Evolutionary conservation across 352 stramenopile genomes (phyloP).

Genomic region (Globisporangium irregulare): DNA sequence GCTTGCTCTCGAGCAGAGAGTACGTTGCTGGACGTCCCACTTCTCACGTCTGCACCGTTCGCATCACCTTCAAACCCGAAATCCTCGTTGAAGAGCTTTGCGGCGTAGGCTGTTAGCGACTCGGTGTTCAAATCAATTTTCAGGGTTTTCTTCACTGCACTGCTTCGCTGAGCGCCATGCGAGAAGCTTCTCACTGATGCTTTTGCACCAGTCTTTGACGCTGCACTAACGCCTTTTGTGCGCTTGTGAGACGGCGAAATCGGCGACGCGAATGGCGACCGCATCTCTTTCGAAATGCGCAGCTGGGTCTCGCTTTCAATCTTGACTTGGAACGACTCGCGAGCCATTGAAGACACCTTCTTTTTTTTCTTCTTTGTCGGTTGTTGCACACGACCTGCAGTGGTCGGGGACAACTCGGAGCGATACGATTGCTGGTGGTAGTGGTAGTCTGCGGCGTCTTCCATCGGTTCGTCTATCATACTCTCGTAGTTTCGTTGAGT

Average conservation of each 20-base stretch:
- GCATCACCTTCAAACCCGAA: slow-evolving; percentile 10
- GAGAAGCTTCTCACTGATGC: background rate
- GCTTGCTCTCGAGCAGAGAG: slow-evolving; percentile 30
- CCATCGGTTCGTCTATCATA: background rate
- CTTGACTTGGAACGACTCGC: slow-evolving; percentile 33
- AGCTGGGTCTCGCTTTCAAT: slow-evolving; percentile 43
- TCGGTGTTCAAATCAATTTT: slow-evolving; percentile 17
- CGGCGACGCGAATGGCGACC: slow-evolving; percentile 29
- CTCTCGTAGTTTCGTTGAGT: slow-evolving; percentile 12
- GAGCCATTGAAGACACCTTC: background rate
- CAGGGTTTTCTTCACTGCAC: background rate
- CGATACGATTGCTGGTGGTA: slow-evolving; percentile 8
- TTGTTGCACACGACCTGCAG: background rate
- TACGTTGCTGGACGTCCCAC: slow-evolving; percentile 10
- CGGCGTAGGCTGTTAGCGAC: slow-evolving; percentile 66
- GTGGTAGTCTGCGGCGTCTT: background rate
- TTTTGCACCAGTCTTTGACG: background rate
- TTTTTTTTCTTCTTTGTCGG: slow-evolving; percentile 41
- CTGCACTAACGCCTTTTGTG: background rate
- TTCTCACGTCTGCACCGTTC: background rate
- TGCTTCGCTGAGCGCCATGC: slow-evolving; percentile 10
- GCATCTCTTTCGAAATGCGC: slow-evolving; percentile 32
- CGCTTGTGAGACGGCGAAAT: slow-evolving; percentile 21
- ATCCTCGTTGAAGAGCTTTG: slow-evolving; percentile 62
- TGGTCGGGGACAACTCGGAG: slow-evolving; percentile 6